Evolutionary conservation across 164 flowering plant species (phyloP).

Genomic region (Piper longum): DNA sequence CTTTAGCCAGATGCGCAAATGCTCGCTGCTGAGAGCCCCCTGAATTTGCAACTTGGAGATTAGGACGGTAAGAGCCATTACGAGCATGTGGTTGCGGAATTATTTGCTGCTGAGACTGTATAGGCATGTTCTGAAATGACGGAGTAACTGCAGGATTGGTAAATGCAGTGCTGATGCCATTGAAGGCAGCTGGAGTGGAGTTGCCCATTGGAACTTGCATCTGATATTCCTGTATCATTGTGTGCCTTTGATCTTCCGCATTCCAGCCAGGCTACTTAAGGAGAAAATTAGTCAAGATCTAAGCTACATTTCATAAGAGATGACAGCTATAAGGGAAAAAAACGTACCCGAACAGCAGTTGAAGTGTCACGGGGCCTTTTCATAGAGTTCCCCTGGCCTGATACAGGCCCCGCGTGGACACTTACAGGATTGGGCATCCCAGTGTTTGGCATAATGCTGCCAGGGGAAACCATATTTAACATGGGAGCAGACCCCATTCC

Average conservation of each 20-base stretch:
- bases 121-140: conserved; percentile 44
- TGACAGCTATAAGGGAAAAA: not conserved
- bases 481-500: conserved; percentile 53
- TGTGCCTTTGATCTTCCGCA: conserved; percentile 64
- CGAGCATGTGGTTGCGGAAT: conserved; percentile 47
- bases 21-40: conserved; percentile 52
- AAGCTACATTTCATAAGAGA: no score
- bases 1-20: conserved; percentile 55
- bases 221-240: conserved; percentile 60
- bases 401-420: conserved; percentile 44
- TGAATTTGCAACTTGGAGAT: conserved; percentile 43
- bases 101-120: conserved; percentile 55
- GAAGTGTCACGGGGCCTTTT: conserved; percentile 64
- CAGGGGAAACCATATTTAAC: conserved; percentile 38
- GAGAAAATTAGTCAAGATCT: not conserved
- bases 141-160: conserved; percentile 51
- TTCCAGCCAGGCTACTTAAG: conserved; percentile 39
- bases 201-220: conserved; percentile 63
- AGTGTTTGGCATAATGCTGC: conserved; percentile 48
- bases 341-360: conserved; percentile 64
- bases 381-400: conserved; percentile 64
- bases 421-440: conserved; percentile 52
- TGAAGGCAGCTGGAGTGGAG: conserved; percentile 34
- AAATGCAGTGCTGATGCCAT: conserved; percentile 41
- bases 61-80: conserved; percentile 42